Conservation (phyloP, 176 grass and related monocot genomes). For the barley (Hordeum vulgare) region DNA sequence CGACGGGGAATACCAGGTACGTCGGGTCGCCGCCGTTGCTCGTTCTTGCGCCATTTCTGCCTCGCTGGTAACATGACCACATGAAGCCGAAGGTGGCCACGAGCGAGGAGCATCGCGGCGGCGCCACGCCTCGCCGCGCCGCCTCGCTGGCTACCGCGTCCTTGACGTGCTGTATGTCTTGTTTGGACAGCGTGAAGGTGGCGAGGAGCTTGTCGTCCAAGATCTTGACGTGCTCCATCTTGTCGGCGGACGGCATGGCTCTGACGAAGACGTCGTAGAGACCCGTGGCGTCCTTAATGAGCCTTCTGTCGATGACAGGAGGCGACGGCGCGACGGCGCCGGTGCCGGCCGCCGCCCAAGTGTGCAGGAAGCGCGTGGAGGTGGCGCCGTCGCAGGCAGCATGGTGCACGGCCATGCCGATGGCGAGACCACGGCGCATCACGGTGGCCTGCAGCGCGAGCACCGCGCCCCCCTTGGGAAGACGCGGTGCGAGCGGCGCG, state of each 20-base stretch:
- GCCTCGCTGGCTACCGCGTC: slow-evolving; percentile 1
- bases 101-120: slow-evolving; percentile 42
- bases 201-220: slow-evolving; percentile 17
- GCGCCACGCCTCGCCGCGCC: not conserved
- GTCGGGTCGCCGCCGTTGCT: not conserved
- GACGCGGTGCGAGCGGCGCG: not conserved
- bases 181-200: slow-evolving; percentile 24
- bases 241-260: not conserved
- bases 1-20: slow-evolving; percentile 8
- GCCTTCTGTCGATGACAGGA: not conserved
- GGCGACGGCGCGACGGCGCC: not conserved
- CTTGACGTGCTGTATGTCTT: slow-evolving; percentile 29
- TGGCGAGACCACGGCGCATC: not conserved
- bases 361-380: not conserved
- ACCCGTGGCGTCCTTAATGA: not conserved
- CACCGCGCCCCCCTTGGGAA: not conserved
- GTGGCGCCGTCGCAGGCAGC: not conserved
- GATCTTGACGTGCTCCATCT: not conserved
- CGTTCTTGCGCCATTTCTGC: not conserved
- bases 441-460: slow-evolving; percentile 3
- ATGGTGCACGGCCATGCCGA: not conserved
- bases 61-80: slow-evolving; percentile 35
- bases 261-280: slow-evolving; percentile 1
- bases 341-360: not conserved
- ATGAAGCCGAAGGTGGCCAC: slow-evolving; percentile 24